These are phyloP conservation scores for Microstroma glucosiphilum DNA, from an alignment of 1,284 basidiomycete genomes.

Conservation along the genomic window DNA sequence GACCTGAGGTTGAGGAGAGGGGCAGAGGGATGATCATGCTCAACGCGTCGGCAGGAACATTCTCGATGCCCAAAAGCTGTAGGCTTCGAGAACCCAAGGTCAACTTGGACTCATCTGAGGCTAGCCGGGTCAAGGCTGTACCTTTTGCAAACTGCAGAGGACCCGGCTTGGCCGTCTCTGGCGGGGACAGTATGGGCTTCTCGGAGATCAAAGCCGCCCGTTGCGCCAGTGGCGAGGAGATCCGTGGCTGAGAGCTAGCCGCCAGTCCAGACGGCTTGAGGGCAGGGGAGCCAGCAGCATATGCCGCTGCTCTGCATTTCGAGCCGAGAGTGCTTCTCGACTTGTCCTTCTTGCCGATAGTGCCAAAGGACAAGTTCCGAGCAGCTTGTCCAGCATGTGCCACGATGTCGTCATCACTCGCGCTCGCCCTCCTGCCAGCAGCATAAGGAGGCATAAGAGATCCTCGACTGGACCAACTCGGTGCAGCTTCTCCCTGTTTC, in stretches of 20 bases:
- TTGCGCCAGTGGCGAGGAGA: no score
- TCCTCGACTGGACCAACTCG: no score
- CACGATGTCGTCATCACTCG: slow-evolving; percentile 4
- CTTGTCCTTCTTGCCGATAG: neutral
- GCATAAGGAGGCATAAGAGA: no score
- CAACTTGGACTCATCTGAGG: neutral
- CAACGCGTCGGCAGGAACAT: slow-evolving; percentile 24
- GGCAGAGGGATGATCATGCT: slow-evolving; percentile 42
- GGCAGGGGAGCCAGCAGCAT: no score
- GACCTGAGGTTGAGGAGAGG: slow-evolving; percentile 14
- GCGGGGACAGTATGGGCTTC: no score
- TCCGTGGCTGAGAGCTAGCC: no score
- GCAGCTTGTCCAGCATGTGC: neutral
- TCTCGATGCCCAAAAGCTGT: slow-evolving; percentile 22
- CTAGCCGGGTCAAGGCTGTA: neutral
- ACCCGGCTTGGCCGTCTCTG: neutral
- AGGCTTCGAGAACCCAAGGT: neutral
- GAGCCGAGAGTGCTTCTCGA: neutral
- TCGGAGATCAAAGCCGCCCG: no score
- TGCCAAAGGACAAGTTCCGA: neutral
- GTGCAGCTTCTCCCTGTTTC: no score
- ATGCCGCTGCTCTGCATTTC: neutral
- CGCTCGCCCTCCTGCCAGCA: neutral
- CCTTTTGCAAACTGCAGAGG: neutral
- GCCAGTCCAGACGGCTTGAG: no score